Evolutionary conservation across 352 stramenopile species (phyloP).

Genomic region (Blastocystis sp.): DNA sequence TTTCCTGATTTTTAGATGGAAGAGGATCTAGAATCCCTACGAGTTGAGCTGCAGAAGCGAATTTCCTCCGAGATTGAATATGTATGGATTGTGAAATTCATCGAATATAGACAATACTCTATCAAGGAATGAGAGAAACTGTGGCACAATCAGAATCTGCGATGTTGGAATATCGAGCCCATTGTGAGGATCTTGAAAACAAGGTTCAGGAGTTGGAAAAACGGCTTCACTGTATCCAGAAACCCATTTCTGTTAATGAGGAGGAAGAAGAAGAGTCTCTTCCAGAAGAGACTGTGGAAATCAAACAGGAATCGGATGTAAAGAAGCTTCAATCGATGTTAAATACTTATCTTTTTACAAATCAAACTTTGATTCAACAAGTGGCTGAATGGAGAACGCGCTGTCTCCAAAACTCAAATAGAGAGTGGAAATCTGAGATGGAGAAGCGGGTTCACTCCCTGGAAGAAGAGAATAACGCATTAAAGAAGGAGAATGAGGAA

Average conservation of each 20-base stretch:
- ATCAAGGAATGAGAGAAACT: neutral
- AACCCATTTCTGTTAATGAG: neutral
- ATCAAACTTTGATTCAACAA: constrained; percentile 44
- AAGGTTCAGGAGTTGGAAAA: neutral
- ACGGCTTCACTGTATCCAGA: neutral
- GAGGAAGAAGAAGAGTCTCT: neutral
- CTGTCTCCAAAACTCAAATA: neutral
- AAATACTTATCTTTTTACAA: constrained; percentile 30
- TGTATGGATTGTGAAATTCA: neutral
- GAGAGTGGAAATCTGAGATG: neutral
- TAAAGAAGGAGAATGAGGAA: constrained; percentile 38
- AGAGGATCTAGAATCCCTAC: neutral
- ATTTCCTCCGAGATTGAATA: constrained; percentile 22
- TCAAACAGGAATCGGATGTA: neutral
- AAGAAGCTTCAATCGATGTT: neutral
- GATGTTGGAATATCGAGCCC: neutral
- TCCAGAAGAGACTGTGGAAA: neutral
- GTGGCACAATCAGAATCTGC: neutral
- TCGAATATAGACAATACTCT: constrained; percentile 19
- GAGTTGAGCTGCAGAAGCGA: neutral
- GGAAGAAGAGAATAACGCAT: neutral
- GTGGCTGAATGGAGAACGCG: neutral
- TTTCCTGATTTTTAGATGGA: neutral
- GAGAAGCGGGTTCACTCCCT: neutral
- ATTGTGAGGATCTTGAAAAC: too few relatives aligned